Conservation (phyloP, 805 yeast species). For the Wickerhamomyces mucosus region DNA sequence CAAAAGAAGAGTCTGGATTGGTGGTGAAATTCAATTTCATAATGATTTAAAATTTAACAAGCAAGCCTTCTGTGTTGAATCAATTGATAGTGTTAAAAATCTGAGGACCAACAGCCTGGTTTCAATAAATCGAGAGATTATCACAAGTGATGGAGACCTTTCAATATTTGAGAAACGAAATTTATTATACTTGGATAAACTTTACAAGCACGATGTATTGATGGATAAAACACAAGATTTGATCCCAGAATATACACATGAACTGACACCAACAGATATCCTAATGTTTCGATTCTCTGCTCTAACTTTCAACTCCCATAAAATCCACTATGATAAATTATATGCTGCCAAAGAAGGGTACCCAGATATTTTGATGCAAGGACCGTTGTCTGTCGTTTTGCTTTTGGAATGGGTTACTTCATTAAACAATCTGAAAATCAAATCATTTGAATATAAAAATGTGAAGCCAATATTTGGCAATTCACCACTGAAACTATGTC, state of each 20-base stretch:
- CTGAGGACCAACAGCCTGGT: slow-evolving; percentile 36
- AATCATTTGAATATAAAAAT: slow-evolving; percentile 34
- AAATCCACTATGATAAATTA: slow-evolving; percentile 60
- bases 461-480: slow-evolving; percentile 32
- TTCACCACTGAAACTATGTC: slow-evolving; percentile 18
- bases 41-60: slow-evolving; percentile 28
- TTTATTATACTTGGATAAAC: slow-evolving; percentile 48
- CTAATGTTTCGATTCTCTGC: slow-evolving; percentile 59
- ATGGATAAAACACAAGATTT: background rate
- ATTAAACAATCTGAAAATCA: slow-evolving; percentile 5
- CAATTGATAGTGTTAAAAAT: slow-evolving; percentile 31
- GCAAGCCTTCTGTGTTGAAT: slow-evolving; percentile 42
- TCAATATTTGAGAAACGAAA: slow-evolving; percentile 43
- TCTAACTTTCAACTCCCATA: slow-evolving; percentile 74
- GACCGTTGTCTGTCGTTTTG: slow-evolving; percentile 65
- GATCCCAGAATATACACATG: slow-evolving; percentile 18
- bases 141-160: slow-evolving; percentile 19
- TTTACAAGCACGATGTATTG: slow-evolving; percentile 2
- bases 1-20: slow-evolving; percentile 69
- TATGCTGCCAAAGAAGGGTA: slow-evolving; percentile 56
- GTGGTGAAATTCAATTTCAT: slow-evolving; percentile 47
- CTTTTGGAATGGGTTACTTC: slow-evolving; percentile 40
- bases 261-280: slow-evolving; percentile 28
- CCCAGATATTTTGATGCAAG: slow-evolving; percentile 60
- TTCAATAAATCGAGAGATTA: slow-evolving; percentile 41